Evolutionary conservation across 73 alveolate species (phyloP), one percentile per base, ranked within the genome.

Genomic region (Paramecium pentaurelia): DNA sequence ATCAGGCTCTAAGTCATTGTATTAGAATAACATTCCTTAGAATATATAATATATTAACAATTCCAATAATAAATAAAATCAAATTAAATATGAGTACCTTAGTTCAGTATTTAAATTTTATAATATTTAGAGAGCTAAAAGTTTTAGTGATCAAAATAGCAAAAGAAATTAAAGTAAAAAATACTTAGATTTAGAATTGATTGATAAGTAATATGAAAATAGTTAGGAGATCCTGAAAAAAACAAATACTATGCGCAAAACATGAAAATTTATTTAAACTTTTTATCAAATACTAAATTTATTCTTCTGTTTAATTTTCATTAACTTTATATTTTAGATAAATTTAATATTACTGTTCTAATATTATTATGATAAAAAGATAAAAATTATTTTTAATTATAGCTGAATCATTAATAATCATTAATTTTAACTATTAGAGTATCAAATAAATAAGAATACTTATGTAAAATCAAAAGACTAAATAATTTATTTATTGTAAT

Each of bases 1-100:
- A n/a, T 80, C 91, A 18, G 91, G 91, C 6, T 80, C 91, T 40
- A 80, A 80, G 49, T 80, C 91, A 16, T 64, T 80, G 8, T 80
- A 80, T 27, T 45, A 80, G 11, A 80, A 80, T 27, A 80, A 80
- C 37, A 80, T 32, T 47, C 49, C 47, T 80, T 36, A 36, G 37
- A 73, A 36, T 36, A 32, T 34, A 0, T 3, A 32, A 64, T 64
- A 25, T 32, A 64, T 64, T 12, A 34, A 28, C 47, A 34, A 34
- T 6, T 64, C 84, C 16, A 64, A 64, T 64, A 64, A 28, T 64
- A 64, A 64, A 34, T 28, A 32, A 32, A 64, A 32, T 10, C 30
- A 40, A 32, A 34, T 64, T 2, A 64, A 80, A 49, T 80, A 32
- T 80, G 91, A 80, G 18, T 25, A 32, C 3, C 49, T 80, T 34